phyloP scores from a whole-genome alignment of 2,329 filamentous ascomycete species.

The Colletotrichum navitas region DNA sequence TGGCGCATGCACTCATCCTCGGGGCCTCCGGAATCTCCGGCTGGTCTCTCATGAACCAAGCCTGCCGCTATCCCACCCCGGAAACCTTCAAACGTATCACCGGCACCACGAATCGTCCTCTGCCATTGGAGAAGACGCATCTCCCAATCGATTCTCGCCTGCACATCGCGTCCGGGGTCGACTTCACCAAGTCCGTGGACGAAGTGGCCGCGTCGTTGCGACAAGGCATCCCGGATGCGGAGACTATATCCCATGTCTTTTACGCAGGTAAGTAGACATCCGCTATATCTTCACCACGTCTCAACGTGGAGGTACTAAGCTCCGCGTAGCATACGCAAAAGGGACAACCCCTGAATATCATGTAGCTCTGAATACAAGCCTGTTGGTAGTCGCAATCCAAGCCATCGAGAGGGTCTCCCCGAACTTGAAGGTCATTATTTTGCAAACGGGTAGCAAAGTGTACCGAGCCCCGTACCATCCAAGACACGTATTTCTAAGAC shows the following conservation, averaged over 20 bases:
- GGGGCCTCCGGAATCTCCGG: slow-evolving; percentile 44
- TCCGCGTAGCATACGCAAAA: slow-evolving; percentile 34
- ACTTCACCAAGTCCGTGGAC: slow-evolving; percentile 34
- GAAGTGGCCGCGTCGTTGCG: slow-evolving; percentile 27
- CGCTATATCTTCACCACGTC: background rate
- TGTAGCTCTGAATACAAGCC: background rate
- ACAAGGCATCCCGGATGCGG: slow-evolving; percentile 30
- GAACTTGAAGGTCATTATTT: slow-evolving; percentile 33
- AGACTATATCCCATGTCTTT: slow-evolving; percentile 42
- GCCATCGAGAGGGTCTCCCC: slow-evolving; percentile 17
- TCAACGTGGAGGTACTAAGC: background rate
- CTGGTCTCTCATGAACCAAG: slow-evolving; percentile 43
- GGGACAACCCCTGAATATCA: slow-evolving; percentile 7
- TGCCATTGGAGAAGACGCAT: slow-evolving; percentile 23
- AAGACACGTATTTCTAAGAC: background rate
- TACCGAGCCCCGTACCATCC: background rate
- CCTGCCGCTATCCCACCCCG: slow-evolving; percentile 30
- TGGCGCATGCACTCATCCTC: slow-evolving; percentile 43
- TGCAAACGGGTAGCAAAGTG: slow-evolving; percentile 43
- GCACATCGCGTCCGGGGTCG: slow-evolving; percentile 34
- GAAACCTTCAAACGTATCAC: slow-evolving; percentile 42
- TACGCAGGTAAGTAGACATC: slow-evolving; percentile 31
- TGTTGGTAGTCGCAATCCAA: background rate
- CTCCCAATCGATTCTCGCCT: slow-evolving; percentile 35
- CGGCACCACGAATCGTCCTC: slow-evolving; percentile 41